Base-by-base conservation (phyloP, 306 rosid genomes). In the Dalbergia cultrata region DNA sequence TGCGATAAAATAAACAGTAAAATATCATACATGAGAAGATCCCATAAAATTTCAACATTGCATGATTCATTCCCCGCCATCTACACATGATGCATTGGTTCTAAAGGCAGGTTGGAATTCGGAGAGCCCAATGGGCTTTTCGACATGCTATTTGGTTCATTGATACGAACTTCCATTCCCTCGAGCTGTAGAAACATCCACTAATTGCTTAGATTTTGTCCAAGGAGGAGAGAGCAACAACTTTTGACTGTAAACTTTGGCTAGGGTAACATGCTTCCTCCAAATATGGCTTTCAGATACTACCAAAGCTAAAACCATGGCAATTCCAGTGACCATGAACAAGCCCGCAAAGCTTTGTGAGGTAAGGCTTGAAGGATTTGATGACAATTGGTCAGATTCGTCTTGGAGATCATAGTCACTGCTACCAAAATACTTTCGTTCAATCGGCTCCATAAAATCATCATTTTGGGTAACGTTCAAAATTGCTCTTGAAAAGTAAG, bases 311-410 rank as follows among this genome's bases (percentile, higher is more conserved):
- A 68, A 14, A 26, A 78, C 8, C 33, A 13, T 43, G 34, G 21
- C 35, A 19, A n/a, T 35, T 56, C 82, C 82, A 16, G 65, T 78
- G 11, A 78, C 50, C 75, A 78, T 22, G 35, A 78, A 68, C 19
- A 78, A 35, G 9, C 82, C 82, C 9, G 60, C 60, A 68, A 78
- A 78, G 50, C 75, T 78, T 14, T 67, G 54, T 6, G 75, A 3
- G 4, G 75, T 56, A 35, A 78, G 75, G 67, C 37, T 67, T n/a
- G 74, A n/a, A 65, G 13, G 14, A 4, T 19, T 9, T 13, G 74
- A 53, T 6, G 74, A 77, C 7, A 33, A 5, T 6, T 19, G 18
- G 4, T 7, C 9, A 9, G 44, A 13, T 37, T 39, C 26, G 0
- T 37, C 65, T 50, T 35, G n/a, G 64, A 34, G 1, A 39, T 14